Evolutionary conservation across 805 yeast genomes (phyloP).

Genomic region (Yarrowia sp.): DNA sequence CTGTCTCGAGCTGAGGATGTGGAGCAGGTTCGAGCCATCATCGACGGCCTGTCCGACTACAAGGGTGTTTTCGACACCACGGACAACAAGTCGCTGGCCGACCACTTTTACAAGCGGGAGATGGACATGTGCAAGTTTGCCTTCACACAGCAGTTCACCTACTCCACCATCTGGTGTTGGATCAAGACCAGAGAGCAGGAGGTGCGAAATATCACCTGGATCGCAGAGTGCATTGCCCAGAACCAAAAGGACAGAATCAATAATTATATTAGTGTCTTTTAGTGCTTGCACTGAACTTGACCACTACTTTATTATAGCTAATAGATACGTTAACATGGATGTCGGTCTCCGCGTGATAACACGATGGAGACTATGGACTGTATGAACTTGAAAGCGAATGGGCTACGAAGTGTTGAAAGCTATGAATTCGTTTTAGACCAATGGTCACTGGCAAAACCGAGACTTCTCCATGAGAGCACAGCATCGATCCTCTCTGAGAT

Average conservation of each 20-base stretch:
- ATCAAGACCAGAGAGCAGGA: slow-evolving; percentile 95
- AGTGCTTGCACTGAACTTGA: slow-evolving; percentile 26
- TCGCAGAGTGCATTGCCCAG: slow-evolving; percentile 98
- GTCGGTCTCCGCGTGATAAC: too few relatives aligned
- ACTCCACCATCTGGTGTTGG: slow-evolving; percentile 94
- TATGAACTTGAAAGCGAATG: too few relatives aligned
- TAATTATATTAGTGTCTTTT: slow-evolving; percentile 85
- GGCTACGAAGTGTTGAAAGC: too few relatives aligned
- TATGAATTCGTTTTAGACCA: too few relatives aligned
- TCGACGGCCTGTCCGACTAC: slow-evolving; percentile 35
- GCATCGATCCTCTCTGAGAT: too few relatives aligned
- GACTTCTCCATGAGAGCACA: too few relatives aligned
- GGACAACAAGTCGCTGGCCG: slow-evolving; percentile 69
- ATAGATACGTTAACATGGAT: slow-evolving; percentile 7
- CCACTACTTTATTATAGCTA: slow-evolving; percentile 17
- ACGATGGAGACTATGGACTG: too few relatives aligned
- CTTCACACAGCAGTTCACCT: slow-evolving; percentile 93
- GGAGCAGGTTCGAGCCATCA: slow-evolving; percentile 63
- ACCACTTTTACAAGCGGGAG: slow-evolving; percentile 87
- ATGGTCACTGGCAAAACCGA: too few relatives aligned
- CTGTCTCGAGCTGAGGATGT: slow-evolving; percentile 78
- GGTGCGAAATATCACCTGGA: slow-evolving; percentile 97
- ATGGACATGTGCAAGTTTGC: slow-evolving; percentile 91
- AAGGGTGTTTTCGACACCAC: slow-evolving; percentile 46
- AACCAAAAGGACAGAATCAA: slow-evolving; percentile 92